Conservation (phyloP, 495 filamentous ascomycete species). For the Oidiodendron maius region DNA sequence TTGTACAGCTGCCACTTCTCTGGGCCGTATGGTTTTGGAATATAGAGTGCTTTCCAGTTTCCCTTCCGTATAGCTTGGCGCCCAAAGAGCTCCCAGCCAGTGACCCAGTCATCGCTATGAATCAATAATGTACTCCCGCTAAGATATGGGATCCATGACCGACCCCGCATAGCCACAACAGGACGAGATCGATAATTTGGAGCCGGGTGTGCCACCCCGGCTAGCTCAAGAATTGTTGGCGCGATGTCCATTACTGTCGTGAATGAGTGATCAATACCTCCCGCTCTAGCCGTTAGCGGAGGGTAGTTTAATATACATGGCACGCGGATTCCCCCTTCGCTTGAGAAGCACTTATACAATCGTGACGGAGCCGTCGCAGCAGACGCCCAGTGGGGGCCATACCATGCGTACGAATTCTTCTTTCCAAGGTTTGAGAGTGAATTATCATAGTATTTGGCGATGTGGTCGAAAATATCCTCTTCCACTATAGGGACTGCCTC, state of each 20-base stretch:
- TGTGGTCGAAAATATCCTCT: constrained; percentile 40
- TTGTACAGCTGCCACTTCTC: constrained; percentile 33
- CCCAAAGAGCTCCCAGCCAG: constrained; percentile 35
- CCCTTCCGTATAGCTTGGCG: constrained; percentile 32
- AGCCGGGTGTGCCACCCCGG: constrained; percentile 51
- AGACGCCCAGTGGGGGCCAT: constrained; percentile 58
- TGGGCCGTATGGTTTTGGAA: constrained; percentile 25
- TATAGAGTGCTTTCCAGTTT: constrained; percentile 34
- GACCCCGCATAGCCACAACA: constrained; percentile 52
- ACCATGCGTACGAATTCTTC: constrained; percentile 59
- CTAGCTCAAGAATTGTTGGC: constrained; percentile 56
- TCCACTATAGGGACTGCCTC: constrained; percentile 51
- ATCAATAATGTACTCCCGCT: background rate
- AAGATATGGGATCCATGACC: constrained; percentile 8
- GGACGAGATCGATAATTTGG: constrained; percentile 48
- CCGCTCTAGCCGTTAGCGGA: constrained; percentile 16
- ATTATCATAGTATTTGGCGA: constrained; percentile 60
- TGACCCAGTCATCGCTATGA: constrained; percentile 4
- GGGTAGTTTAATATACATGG: constrained; percentile 44
- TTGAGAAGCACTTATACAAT: constrained; percentile 56
- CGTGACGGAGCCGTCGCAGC: constrained; percentile 58
- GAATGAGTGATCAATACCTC: constrained; percentile 47
- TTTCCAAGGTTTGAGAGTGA: constrained; percentile 55
- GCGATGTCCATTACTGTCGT: constrained; percentile 60
- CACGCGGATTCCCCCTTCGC: constrained; percentile 55